Evolutionary conservation across 139 green algal species (phyloP), one percentile per base, ranked within the genome.

Genomic region (Coelastrella sp.): DNA sequence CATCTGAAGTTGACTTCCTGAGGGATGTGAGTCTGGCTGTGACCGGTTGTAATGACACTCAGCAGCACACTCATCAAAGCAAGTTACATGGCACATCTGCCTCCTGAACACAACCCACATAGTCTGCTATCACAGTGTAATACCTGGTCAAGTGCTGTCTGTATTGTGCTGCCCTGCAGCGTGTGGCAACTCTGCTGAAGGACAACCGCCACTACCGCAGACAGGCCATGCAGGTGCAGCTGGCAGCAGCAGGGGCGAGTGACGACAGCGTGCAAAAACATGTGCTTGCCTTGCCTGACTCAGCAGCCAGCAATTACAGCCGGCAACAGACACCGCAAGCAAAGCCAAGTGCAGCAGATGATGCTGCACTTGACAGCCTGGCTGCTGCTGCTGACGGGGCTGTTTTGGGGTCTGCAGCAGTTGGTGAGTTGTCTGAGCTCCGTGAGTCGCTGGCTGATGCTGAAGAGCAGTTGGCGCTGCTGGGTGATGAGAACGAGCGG

Each of bases 401-500:
- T 59, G 9, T 27, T 78, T 57, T 25, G 85, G 72, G 70, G 78
- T 22, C 25, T 63, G 63, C 10, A 4, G 14, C 74, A 80, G n/a
- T 25, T 49, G 35, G 35, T 19, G 7, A 56, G 74, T 10, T 74
- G 24, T 57, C 59, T 49, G 35, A 49, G 35, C 35, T 49, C 35
- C 35, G 35, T 49, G 35, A 49, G 35, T 49, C 35, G 81, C 57
- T 89, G 70, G 24, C 22, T 8, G 82, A 57, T 83, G 82, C 81
- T 58, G 80, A 88, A 17, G 7, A 35, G 8, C 61, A 89, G n/a
- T 57, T 93, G 14, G 27, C 65, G 57, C 80, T 83, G 24, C 87
- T 95, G 60, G 61, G 35, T 59, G 83, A 73, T 0, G 94, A 97
- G 90, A 97, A 97, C 74, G 93, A 96, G 88, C 82, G 81, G 78